phyloP scores from a whole-genome alignment of 1,284 basidiomycete genomes.

The Trametes pubescens region DNA sequence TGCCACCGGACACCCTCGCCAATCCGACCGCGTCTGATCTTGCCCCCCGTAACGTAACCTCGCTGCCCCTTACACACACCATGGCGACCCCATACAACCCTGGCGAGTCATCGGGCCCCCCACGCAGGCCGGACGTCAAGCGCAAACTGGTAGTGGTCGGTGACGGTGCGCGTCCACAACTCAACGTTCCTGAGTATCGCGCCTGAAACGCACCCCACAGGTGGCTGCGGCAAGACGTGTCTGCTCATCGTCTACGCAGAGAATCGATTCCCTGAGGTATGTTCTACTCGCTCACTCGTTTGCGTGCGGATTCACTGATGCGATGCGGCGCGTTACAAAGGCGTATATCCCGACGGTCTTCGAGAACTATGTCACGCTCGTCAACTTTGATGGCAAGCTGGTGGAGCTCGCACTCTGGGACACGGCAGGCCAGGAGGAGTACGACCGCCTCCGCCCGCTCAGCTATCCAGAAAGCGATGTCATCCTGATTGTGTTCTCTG shows the following conservation, averaged over 20 bases:
- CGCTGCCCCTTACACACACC: neutral
- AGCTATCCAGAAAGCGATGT: constrained; percentile 98
- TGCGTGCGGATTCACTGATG: neutral
- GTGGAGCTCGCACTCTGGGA: constrained; percentile 98
- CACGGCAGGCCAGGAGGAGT: constrained; percentile 98
- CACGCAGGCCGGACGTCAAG: constrained; percentile 80
- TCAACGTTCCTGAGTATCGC: constrained; percentile 38
- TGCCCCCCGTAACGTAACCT: no score
- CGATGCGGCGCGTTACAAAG: constrained; percentile 50
- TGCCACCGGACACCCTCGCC: neutral
- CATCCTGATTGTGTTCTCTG: constrained; percentile 95
- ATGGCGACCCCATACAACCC: constrained; percentile 34
- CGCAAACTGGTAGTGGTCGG: constrained; percentile 92
- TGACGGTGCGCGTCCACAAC: constrained; percentile 71
- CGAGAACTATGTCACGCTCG: constrained; percentile 95
- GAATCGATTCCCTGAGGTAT: constrained; percentile 97
- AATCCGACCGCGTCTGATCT: neutral
- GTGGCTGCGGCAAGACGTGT: constrained; percentile 90
- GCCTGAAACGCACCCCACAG: constrained; percentile 44
- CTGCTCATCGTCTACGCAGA: constrained; percentile 95
- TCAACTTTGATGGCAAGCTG: constrained; percentile 88
- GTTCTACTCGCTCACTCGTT: constrained; percentile 20
- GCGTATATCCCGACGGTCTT: constrained; percentile 98
- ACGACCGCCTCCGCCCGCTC: constrained; percentile 92
- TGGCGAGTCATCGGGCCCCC: constrained; percentile 35